Conservation (phyloP, 331 rosid genomes). For the Spiraea crenata region DNA sequence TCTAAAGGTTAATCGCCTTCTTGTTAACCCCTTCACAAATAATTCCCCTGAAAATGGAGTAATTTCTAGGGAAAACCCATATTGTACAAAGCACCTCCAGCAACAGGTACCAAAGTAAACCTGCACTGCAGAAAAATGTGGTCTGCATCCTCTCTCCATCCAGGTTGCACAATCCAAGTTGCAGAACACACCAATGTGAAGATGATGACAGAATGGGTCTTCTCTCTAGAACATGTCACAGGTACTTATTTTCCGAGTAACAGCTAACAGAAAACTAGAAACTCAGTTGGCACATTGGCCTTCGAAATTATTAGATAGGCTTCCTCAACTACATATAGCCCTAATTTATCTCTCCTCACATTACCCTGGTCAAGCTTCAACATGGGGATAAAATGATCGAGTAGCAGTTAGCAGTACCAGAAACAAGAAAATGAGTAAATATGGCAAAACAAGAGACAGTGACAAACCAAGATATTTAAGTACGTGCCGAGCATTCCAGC, state of each 20-base stretch:
- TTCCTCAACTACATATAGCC: background rate
- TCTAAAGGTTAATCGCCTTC: no score
- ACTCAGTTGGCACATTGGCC: background rate
- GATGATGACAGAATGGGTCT: background rate
- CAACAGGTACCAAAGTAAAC: background rate
- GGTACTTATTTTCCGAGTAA: background rate
- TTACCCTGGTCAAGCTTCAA: background rate
- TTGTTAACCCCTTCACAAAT: background rate
- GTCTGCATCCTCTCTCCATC: background rate
- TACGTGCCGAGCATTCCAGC: conserved; percentile 93
- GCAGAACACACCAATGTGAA: background rate
- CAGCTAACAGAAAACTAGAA: background rate
- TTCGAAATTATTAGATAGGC: background rate
- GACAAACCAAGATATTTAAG: conserved; percentile 79
- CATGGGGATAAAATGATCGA: background rate
- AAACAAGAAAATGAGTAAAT: conserved; percentile 1
- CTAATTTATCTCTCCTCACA: background rate
- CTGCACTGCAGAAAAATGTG: background rate
- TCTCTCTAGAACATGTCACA: background rate
- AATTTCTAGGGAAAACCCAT: background rate
- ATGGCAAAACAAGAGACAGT: conserved; percentile 12
- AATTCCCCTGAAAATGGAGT: background rate
- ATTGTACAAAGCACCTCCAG: background rate
- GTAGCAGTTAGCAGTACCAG: background rate
- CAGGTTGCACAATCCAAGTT: background rate